phyloP scores from a whole-genome alignment of 1,284 basidiomycete species.

The Polyporus tsugae region DNA sequence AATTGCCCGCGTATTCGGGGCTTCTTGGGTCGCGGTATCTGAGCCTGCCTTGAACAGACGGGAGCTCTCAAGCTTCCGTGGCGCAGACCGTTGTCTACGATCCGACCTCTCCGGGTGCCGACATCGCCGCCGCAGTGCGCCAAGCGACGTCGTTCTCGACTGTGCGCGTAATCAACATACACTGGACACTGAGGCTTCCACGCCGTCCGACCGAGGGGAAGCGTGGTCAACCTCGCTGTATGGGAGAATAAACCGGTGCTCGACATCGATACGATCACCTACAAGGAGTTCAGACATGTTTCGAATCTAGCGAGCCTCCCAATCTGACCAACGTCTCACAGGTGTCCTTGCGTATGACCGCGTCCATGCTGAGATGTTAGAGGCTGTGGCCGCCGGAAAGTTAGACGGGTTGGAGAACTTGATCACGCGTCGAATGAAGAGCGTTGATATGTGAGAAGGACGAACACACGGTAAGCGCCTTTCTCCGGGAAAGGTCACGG shows the following conservation, averaged over 20 bases:
- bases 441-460: conserved; percentile 44
- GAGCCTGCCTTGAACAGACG: conserved; percentile 42
- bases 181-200: conserved; percentile 38
- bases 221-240: conserved; percentile 41
- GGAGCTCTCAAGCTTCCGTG: conserved; percentile 35
- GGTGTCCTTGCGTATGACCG: conserved; percentile 29
- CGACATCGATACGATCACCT: conserved; percentile 39
- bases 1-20: conserved; percentile 26
- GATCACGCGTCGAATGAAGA: conserved; percentile 40
- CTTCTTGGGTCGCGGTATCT: conserved; percentile 41
- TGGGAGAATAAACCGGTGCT: conserved; percentile 40
- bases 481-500: background rate
- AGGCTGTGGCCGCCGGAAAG: conserved; percentile 39
- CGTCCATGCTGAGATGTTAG: conserved; percentile 39
- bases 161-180: conserved; percentile 43
- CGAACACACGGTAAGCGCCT: conserved; percentile 37
- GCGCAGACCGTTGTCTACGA: conserved; percentile 40
- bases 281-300: conserved; percentile 43
- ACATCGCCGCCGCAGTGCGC: conserved; percentile 34
- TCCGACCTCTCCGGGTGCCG: conserved; percentile 22
- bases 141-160: conserved; percentile 43
- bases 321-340: background rate
- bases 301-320: too few relatives aligned
- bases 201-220: conserved; percentile 39
- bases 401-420: conserved; percentile 39